These are phyloP conservation scores for Lyophyllum shimeji DNA, from an alignment of 768 basidiomycete species.

Conservation along the genomic window DNA sequence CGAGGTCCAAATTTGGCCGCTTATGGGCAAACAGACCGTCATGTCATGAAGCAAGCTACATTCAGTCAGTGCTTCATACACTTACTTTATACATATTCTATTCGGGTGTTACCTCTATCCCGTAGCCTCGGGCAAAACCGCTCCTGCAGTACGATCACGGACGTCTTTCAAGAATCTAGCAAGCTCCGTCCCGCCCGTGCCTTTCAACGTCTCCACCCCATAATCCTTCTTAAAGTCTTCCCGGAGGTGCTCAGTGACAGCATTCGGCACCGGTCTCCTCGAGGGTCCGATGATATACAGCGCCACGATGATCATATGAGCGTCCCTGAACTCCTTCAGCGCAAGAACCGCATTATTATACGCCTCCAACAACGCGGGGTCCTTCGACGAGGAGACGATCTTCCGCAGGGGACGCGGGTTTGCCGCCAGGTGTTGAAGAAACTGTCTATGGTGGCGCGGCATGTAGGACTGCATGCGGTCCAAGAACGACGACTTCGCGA, in stretches of 20 bases:
- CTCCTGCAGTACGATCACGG: slow-evolving; percentile 63
- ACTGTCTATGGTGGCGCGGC: slow-evolving; percentile 79
- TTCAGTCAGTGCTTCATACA: background rate
- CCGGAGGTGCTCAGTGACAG: slow-evolving; percentile 19
- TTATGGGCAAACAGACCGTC: background rate
- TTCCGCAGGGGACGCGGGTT: slow-evolving; percentile 63
- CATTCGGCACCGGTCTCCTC: slow-evolving; percentile 28
- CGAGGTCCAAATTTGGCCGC: background rate
- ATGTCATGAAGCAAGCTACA: background rate
- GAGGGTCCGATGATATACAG: slow-evolving; percentile 81
- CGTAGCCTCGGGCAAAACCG: slow-evolving; percentile 23
- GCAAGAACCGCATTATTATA: slow-evolving; percentile 70
- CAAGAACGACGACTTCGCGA: slow-evolving; percentile 50
- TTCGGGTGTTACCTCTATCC: background rate
- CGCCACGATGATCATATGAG: slow-evolving; percentile 76
- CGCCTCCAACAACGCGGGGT: slow-evolving; percentile 41
- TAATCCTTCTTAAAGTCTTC: slow-evolving; percentile 10
- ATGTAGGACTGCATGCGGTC: slow-evolving; percentile 81
- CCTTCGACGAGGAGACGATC: slow-evolving; percentile 43
- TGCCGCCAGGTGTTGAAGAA: slow-evolving; percentile 64
- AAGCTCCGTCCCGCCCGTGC: slow-evolving; percentile 82
- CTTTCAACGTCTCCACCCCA: slow-evolving; percentile 43
- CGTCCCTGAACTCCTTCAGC: slow-evolving; percentile 75
- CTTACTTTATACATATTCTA: background rate
- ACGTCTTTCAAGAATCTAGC: slow-evolving; percentile 77